Base-by-base conservation (phyloP, 2,329 filamentous ascomycete species). In the Chaetomium sp. region DNA sequence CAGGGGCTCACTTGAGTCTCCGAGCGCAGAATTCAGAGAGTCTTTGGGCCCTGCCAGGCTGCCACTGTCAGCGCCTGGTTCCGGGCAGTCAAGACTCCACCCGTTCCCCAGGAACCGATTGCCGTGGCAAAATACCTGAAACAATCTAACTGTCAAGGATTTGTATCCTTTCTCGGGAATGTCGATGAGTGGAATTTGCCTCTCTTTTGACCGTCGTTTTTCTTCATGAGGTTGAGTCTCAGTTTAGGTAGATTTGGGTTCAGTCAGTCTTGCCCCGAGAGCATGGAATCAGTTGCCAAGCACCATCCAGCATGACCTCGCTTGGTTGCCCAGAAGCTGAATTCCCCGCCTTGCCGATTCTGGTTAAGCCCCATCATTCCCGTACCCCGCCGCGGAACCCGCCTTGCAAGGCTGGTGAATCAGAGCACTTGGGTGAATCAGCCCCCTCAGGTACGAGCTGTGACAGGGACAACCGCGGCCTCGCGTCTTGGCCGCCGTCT, bases 371-470 rank as follows among this genome's bases (percentile, higher is more conserved):
- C 38, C 60, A 51, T 31, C 21, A 16, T n/a, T 33, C n/a, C 27
- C n/a, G 27, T 23, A 13, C 60, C 60, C 54, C 53, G 19, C 54
- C 13, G 10, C 23, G 49, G 5, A n/a, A 35, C 61, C 54, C 55
- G 25, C 55, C 49, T 13, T 23, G 55, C 55, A 63, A 54, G 61
- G 61, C 61, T 53, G 47, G n/a, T n/a, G n/a, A n/a, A n/a, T n/a
- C n/a, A n/a, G n/a, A n/a, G n/a, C n/a, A n/a, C n/a, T n/a, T n/a
- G n/a, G n/a, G 9, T 21, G n/a, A 27, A 54, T 31, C 38, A 51
- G 53, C 53, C 42, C 42, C 50, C 33, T 45, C 60, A 62, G 53
- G 60, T 31, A 60, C 58, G 27, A n/a, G 47, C 25, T 31, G 2
- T 60, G n/a, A 42, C 13, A 16, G 8, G 45, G 47, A 19, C 42